Evolutionary conservation across 148 eudicot species (phyloP).

Genomic region (Chenopodium formosanum): DNA sequence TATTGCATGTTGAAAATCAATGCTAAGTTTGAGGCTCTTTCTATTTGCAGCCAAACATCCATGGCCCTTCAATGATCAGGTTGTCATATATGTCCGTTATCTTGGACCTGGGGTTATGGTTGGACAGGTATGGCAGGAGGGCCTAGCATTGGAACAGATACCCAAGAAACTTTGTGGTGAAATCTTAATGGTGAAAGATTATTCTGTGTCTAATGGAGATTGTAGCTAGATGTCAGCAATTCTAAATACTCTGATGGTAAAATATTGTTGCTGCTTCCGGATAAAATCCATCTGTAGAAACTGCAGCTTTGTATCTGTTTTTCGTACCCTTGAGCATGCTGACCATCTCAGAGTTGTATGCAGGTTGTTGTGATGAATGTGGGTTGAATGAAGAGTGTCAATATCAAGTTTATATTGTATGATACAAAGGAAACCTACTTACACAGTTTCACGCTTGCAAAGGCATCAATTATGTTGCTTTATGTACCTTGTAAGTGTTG

Average conservation of each 20-base stretch:
- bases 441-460: neutral
- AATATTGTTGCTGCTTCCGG: neutral
- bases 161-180: slow-evolving; percentile 70
- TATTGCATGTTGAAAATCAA: neutral
- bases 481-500: neutral
- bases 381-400: neutral
- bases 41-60: slow-evolving; percentile 56
- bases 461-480: neutral
- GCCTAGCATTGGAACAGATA: slow-evolving; percentile 62
- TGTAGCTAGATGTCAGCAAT: neutral
- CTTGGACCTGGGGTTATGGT: slow-evolving; percentile 83
- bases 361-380: neutral
- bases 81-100: slow-evolving; percentile 68
- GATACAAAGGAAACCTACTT: neutral
- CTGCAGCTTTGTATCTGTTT: neutral
- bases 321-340: neutral
- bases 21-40: slow-evolving; percentile 10
- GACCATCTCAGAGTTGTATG: neutral
- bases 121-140: slow-evolving; percentile 90
- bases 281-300: neutral
- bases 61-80: slow-evolving; percentile 74
- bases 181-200: slow-evolving; percentile 70
- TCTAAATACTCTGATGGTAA: neutral
- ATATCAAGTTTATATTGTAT: neutral
- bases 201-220: slow-evolving; percentile 20